phyloP scores from a whole-genome alignment of 2,329 filamentous ascomycete species.

The Monosporascus sp. region DNA sequence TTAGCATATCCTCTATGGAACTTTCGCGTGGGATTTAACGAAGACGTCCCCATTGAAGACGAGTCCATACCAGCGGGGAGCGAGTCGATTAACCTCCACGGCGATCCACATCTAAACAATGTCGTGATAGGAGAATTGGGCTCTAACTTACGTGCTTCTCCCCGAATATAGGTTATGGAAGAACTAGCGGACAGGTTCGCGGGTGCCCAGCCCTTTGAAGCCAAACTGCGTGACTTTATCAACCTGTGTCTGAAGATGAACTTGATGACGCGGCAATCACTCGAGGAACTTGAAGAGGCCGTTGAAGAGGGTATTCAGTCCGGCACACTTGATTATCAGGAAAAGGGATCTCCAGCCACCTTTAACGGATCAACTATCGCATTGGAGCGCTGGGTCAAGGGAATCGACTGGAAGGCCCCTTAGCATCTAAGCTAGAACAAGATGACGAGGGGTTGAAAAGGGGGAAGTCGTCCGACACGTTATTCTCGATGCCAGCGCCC shows the following conservation, averaged over 20 bases:
- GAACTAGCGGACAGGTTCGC: neutral
- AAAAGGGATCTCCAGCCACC: neutral
- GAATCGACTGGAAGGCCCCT: neutral
- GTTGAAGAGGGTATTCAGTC: neutral
- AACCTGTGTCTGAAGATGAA: neutral
- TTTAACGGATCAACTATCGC: neutral
- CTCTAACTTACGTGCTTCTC: neutral
- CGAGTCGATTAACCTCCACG: neutral
- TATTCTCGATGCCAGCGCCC: too few relatives aligned
- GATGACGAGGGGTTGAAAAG: too few relatives aligned
- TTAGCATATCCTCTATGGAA: neutral
- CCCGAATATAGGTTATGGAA: neutral
- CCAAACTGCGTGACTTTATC: too few relatives aligned
- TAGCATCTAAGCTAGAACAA: too few relatives aligned
- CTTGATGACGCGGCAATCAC: neutral
- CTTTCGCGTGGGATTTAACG: neutral
- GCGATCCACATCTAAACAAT: neutral
- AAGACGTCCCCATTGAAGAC: neutral
- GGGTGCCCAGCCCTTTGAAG: too few relatives aligned
- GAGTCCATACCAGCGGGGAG: neutral
- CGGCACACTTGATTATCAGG: neutral
- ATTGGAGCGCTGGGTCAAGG: neutral
- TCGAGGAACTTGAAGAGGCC: neutral
- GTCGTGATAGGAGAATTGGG: neutral
- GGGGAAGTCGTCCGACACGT: too few relatives aligned